A percentile compares a stretch with the other conserved stretches of the same genome.
Conservation (phyloP, 2,329 filamentous ascomycete species). For the Thelonectria olida region DNA sequence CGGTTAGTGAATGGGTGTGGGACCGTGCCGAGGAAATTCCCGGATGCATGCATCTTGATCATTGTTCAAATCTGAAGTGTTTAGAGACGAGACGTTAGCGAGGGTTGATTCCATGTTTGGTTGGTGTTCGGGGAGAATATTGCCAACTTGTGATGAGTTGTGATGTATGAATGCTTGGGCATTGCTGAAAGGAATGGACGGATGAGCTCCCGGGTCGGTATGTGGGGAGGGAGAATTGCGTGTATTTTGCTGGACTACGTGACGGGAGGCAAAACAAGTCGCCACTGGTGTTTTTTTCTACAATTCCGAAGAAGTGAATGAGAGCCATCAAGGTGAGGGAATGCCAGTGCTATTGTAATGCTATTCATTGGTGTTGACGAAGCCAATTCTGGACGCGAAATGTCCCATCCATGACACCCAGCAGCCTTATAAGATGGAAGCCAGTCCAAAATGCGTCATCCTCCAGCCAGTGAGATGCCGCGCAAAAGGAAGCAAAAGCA, state of each 20-base stretch:
- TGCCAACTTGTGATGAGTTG: not conserved
- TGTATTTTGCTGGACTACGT: too few relatives aligned
- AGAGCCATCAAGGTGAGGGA: not conserved
- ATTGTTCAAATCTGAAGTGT: slow-evolving; percentile 3
- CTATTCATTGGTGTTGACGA: not conserved
- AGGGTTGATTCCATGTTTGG: not conserved
- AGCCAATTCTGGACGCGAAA: not conserved
- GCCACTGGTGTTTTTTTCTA: not conserved
- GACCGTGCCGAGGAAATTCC: slow-evolving; percentile 34
- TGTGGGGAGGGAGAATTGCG: not conserved
- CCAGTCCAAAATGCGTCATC: not conserved
- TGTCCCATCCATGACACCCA: not conserved
- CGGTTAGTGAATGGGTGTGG: slow-evolving; percentile 37
- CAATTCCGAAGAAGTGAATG: too few relatives aligned
- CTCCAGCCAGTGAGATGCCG: slow-evolving; percentile 15
- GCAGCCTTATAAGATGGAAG: not conserved
- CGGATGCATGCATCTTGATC: slow-evolving; percentile 15
- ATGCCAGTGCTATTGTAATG: not conserved
- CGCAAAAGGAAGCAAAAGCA: not conserved
- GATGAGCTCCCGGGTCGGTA: not conserved
- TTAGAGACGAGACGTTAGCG: too few relatives aligned
- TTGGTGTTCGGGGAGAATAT: not conserved
- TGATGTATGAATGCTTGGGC: not conserved
- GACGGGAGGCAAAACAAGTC: not conserved
- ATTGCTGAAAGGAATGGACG: not conserved